Conservation (phyloP, 305 asterid genomes). For the Fraxinus platypoda region DNA sequence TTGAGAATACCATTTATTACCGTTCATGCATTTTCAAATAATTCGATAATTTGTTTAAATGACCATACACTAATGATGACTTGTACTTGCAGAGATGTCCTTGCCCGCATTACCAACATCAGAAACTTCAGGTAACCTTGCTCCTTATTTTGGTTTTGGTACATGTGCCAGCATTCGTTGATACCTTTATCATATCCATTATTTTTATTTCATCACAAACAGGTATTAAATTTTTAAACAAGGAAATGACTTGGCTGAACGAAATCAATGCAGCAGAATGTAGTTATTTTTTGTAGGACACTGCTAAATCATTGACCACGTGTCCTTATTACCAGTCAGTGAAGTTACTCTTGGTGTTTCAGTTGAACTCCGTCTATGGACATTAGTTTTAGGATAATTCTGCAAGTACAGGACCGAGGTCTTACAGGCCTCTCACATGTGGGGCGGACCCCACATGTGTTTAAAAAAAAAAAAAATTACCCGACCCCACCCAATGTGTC, state of each 20-base stretch:
- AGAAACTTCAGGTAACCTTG: slow-evolving; percentile 50
- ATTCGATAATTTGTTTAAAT: not conserved
- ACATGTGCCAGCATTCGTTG: not conserved
- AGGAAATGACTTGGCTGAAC: not conserved
- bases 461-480: too few relatives aligned
- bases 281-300: not conserved
- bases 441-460: too few relatives aligned
- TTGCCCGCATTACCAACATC: slow-evolving; percentile 96
- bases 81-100: slow-evolving; percentile 77
- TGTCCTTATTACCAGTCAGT: not conserved
- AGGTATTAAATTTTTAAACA: not conserved
- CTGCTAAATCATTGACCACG: not conserved
- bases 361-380: not conserved
- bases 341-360: not conserved
- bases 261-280: not conserved
- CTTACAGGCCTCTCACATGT: too few relatives aligned
- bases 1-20: not conserved
- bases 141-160: slow-evolving; percentile 33
- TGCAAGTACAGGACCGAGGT: too few relatives aligned
- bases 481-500: too few relatives aligned
- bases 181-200: not conserved
- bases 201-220: slow-evolving; percentile 1
- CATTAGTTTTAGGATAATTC: not conserved
- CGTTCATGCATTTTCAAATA: not conserved
- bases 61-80: slow-evolving; percentile 25